Base-by-base conservation (phyloP, 768 basidiomycete species). In the Kwoniella dejecticola region DNA sequence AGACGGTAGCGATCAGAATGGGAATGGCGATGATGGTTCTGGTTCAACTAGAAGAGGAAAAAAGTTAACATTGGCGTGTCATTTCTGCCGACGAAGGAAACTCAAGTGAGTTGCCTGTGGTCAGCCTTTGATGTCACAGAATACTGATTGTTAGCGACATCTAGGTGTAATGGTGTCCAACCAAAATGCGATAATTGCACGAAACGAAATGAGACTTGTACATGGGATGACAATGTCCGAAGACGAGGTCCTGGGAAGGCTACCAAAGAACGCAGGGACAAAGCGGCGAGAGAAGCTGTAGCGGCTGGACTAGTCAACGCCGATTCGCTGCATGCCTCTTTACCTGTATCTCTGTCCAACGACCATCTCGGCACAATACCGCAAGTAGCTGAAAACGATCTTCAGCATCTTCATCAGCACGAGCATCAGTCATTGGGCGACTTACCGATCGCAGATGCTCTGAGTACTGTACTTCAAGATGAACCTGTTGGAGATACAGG, bases 191-290 rank as follows among this genome's bases (percentile, higher is more conserved):
- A 70, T 31, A 76, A 80, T 53, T 80, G 79, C 53, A 45, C 44
- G 3, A 74, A 72, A 46, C 73, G 79, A 1, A 63, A 63, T 27
- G 64, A 74, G n/a, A 38, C 33, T 1, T 80, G 79, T 56, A 66
- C 75, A 7, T 79, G 75, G 67, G 79, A 80, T 56, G 69, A 70
- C 2, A 57, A 57, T 30, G 76, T 80, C 58, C 69, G 78, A 24
- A 72, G 79, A 13, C 73, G 79, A 45, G 79, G 79, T 13, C 79
- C 79, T n/a, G 79, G 79, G 11, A 79, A 77, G 65, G 72, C 72
- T 26, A 80, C 78, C 52, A 77, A 77, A 52, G 72, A 71, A 27
- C 31, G 67, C 57, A 64, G 71, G 30, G 69, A 69, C 21, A 63
- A 61, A 23, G 71, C 71, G 13, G 65, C 59, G 4, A 52, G 69